Evolutionary conservation across 116 monocot species (phyloP), one percentile per base, ranked within the genome.

Genomic region (Dioscorea cayenensis): DNA sequence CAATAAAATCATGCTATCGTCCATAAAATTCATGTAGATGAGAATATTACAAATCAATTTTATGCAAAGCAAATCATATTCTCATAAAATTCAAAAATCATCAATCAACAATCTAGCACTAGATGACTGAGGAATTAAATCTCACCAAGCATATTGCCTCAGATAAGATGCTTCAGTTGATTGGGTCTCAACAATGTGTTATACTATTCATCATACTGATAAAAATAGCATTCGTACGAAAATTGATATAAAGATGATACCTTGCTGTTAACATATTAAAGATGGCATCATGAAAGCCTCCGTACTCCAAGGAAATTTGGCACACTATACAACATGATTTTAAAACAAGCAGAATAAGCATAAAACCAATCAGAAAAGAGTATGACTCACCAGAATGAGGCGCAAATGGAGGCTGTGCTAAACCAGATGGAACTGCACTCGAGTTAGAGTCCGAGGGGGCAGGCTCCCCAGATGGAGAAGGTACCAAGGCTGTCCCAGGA

Each of bases 331-430:
- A 55, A 16, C 16, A 55, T 55, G 14, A 55, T 55, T n/a, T 55
- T n/a, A 16, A 55, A 55, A 55, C n/a, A 55, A n/a, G 19, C 13
- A 16, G 16, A 16, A n/a, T 55, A 55, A 55, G 17, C 55, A 16
- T 55, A 55, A n/a, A 55, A 55, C n/a, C 55, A 55, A n/a, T 55
- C 55, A 55, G 18, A 55, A 55, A 55, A 27, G 12, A 12, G 62
- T 23, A 38, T 9, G 43, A 28, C 81, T 81, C 73, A 95, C 94
- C 91, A 51, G 85, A 76, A 59, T 78, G 84, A 68, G 82, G 88
- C 73, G 85, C 73, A 64, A 78, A 51, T 19, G 91, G 91, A 35
- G 90, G 84, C 63, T 86, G 64, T 14, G 79, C 84, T 43, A 81
- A 73, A 51, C 74, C 67, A 55, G 81, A 74, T 68, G 88, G 77